Evolutionary conservation across 345 rosid genomes (phyloP).

Genomic region (Raphanus raphanistrum): DNA sequence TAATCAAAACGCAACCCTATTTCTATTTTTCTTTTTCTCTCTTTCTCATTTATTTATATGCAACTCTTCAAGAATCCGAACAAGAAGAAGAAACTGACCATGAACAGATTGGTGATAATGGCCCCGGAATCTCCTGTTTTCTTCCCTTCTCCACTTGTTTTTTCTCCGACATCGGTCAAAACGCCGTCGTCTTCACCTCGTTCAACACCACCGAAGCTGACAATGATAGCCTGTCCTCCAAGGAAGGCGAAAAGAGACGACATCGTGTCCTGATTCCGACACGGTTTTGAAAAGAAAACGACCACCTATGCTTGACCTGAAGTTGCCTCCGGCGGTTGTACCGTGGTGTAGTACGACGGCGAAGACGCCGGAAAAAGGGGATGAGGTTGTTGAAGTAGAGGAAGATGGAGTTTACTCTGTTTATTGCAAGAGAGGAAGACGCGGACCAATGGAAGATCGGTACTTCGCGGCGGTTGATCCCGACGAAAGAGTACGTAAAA

Average conservation of each 20-base stretch:
- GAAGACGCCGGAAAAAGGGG: slow-evolving; percentile 25
- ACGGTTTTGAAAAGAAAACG: slow-evolving; percentile 33
- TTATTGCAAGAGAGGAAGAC: slow-evolving; percentile 41
- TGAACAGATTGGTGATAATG: slow-evolving; percentile 29
- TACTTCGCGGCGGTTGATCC: slow-evolving; percentile 30
- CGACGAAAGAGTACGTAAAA: not conserved
- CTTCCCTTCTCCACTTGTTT: slow-evolving; percentile 13
- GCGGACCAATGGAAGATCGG: slow-evolving; percentile 42
- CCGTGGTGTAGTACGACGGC: slow-evolving; percentile 27
- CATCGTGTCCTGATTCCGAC: not conserved
- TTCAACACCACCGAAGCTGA: slow-evolving; percentile 17
- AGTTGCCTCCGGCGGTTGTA: not conserved
- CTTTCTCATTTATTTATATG: slow-evolving; percentile 1
- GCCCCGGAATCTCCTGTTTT: slow-evolving; percentile 35
- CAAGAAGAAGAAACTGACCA: slow-evolving; percentile 8
- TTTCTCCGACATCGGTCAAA: slow-evolving; percentile 32
- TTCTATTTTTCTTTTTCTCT: not conserved
- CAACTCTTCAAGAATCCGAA: slow-evolving; percentile 27
- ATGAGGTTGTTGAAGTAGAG: slow-evolving; percentile 15
- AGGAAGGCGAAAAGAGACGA: slow-evolving; percentile 19
- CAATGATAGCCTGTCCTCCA: slow-evolving; percentile 19
- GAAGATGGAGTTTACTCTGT: slow-evolving; percentile 37
- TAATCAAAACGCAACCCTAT: not conserved
- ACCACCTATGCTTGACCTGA: slow-evolving; percentile 36
- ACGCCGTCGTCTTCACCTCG: slow-evolving; percentile 37